Base-by-base conservation (phyloP, 768 basidiomycete species). In the Tulasnella sp. region DNA sequence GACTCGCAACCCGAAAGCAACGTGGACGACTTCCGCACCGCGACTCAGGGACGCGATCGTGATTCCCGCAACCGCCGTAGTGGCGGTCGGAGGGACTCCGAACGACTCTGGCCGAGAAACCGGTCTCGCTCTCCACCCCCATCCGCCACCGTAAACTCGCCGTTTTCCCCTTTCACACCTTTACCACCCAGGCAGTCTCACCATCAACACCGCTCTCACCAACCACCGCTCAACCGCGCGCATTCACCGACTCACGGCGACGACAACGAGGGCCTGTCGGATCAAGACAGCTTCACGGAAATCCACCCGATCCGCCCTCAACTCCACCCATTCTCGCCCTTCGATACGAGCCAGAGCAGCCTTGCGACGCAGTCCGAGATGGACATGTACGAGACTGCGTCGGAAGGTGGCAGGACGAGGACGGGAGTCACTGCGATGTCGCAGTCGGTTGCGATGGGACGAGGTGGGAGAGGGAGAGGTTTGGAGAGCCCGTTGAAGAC, bases 21-120 rank as follows among this genome's bases (percentile, higher is more conserved):
- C 57, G 61, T 29, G 61, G 61, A 67, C 61, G 61, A 67, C 29
- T 67, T 67, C 61, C 61, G 61, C 26, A 67, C 61, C 29, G 61
- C 61, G 26, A 67, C 61, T 13, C 61, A 67, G 6, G 61, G 61
- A 6, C 55, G n/a, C 1, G 61, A 67, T 7, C 61, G 61, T 3
- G 61, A 32, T 35, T 35, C 61, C 11, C 26, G 61, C 2, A 32
- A 67, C 32, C 61, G 26, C 5, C 61, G 61, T 35, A 1, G 16
- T 18, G 13, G 16, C 20, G 61, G 61, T n/a, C 10, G 61, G 26
- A 13, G 61, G 26, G 29, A 35, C 3, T 67, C 61, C 11, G 61
- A 67, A 1, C 57, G 57, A 16, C 57, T 61, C 5, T 61, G 57
- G 57, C 29, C 57, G 6, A 61, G n/a, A 32, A 29, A 29, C n/a